These are phyloP conservation scores for Paramarasmius palmivorus DNA, from an alignment of 1,284 basidiomycete species.

Conservation along the genomic window DNA sequence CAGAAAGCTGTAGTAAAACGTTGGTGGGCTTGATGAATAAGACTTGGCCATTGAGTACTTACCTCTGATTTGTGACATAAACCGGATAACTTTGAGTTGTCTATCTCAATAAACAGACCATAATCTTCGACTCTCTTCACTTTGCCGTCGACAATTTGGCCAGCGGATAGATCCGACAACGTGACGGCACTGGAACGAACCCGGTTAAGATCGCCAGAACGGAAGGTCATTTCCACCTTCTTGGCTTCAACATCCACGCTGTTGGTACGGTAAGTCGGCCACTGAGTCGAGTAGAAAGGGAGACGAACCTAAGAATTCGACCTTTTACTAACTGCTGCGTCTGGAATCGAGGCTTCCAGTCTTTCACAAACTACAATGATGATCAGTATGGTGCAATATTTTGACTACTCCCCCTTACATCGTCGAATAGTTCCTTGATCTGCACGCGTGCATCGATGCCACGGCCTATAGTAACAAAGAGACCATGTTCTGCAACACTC, in stretches of 20 bases:
- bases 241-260: constrained; percentile 71
- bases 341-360: constrained; percentile 87
- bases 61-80: constrained; percentile 95
- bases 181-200: constrained; percentile 40
- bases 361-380: constrained; percentile 78
- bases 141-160: constrained; percentile 74
- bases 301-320: constrained; percentile 70
- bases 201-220: constrained; percentile 55
- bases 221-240: constrained; percentile 88
- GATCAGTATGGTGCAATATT: constrained; percentile 8
- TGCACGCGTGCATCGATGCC: constrained; percentile 88
- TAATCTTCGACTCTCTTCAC: constrained; percentile 85
- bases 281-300: constrained; percentile 13
- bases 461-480: constrained; percentile 89
- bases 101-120: constrained; percentile 90
- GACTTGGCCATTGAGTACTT: constrained; percentile 17
- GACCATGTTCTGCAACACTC: constrained; percentile 80
- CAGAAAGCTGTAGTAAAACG: constrained; percentile 62
- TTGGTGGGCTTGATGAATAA: neutral
- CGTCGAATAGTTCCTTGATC: constrained; percentile 91
- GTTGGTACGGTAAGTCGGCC: constrained; percentile 11
- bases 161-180: constrained; percentile 64
- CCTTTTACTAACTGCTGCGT: constrained; percentile 87
- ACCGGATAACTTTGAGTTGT: constrained; percentile 82
- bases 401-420: constrained; percentile 48